These are phyloP conservation scores for Pseudocercospora crystallina DNA, from an alignment of 2,329 filamentous ascomycete species.

Conservation along the genomic window DNA sequence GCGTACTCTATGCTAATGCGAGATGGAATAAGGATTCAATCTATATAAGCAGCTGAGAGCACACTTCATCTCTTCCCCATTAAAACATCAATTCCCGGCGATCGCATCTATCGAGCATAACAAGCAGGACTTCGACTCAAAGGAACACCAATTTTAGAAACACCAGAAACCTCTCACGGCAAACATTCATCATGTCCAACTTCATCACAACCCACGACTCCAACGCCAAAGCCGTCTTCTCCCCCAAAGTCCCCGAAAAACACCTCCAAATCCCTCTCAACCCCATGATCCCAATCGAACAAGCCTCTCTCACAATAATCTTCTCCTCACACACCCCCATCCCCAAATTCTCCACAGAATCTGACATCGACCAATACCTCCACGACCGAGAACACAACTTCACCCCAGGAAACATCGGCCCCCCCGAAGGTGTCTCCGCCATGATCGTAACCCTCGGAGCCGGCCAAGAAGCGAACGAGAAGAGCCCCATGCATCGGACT, in stretches of 20 bases:
- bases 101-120: too few species aligned
- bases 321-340: constrained; percentile 12
- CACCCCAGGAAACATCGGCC: constrained; percentile 1
- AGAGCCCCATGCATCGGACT: constrained; percentile 13
- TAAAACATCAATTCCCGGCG: too few species aligned
- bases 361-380: constrained; percentile 22
- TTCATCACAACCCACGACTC: constrained; percentile 25
- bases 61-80: too few species aligned
- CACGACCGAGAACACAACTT: constrained; percentile 12
- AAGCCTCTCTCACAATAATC: constrained; percentile 10
- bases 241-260: constrained; percentile 11
- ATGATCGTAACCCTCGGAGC: constrained; percentile 12
- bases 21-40: too few species aligned
- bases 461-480: not conserved
- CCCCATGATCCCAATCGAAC: constrained; percentile 1
- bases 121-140: too few species aligned
- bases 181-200: constrained; percentile 14
- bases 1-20: too few species aligned
- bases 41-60: too few species aligned
- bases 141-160: too few species aligned
- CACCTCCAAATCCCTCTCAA: not conserved
- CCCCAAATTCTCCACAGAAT: constrained; percentile 13
- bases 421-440: constrained; percentile 8
- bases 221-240: constrained; percentile 21
- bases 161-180: too few species aligned